These are phyloP conservation scores for Pyricularia sp. DNA, from an alignment of 2,329 filamentous ascomycete genomes.

Conservation along the genomic window DNA sequence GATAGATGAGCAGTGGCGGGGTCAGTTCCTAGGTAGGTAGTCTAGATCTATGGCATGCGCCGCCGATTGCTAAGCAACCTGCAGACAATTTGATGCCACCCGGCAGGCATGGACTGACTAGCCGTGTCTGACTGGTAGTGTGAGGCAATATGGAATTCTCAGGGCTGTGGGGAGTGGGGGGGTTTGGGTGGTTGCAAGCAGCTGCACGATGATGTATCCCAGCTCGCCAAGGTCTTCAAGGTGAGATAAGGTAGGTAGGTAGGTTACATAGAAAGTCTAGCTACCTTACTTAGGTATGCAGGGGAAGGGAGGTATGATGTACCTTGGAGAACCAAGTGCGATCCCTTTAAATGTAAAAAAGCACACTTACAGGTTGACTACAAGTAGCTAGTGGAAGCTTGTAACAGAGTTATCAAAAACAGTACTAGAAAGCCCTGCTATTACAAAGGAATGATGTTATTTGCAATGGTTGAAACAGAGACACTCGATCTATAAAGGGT, in stretches of 20 bases:
- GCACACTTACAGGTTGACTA: neutral
- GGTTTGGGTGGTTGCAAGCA: neutral
- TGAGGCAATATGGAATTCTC: neutral
- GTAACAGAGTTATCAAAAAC: neutral
- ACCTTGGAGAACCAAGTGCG: neutral
- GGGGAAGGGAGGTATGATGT: too few relatives aligned
- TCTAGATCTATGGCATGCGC: neutral
- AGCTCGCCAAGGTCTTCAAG: neutral
- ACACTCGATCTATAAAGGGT: neutral
- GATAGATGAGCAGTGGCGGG: neutral
- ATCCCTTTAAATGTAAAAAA: neutral
- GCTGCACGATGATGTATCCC: neutral
- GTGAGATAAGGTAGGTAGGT: neutral
- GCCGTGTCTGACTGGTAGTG: neutral
- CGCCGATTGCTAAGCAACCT: neutral
- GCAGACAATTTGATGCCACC: neutral
- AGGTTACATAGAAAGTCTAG: too few relatives aligned
- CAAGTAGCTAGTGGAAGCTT: neutral
- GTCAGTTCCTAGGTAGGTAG: neutral
- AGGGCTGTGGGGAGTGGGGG: neutral
- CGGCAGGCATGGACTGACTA: neutral
- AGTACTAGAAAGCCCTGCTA: neutral
- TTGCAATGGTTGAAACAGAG: neutral
- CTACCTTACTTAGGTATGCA: neutral
- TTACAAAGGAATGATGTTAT: neutral